Evolutionary conservation across 2,329 filamentous ascomycete genomes (phyloP), one percentile per base, ranked within the genome.

Genomic region (Orbilia quercus): DNA sequence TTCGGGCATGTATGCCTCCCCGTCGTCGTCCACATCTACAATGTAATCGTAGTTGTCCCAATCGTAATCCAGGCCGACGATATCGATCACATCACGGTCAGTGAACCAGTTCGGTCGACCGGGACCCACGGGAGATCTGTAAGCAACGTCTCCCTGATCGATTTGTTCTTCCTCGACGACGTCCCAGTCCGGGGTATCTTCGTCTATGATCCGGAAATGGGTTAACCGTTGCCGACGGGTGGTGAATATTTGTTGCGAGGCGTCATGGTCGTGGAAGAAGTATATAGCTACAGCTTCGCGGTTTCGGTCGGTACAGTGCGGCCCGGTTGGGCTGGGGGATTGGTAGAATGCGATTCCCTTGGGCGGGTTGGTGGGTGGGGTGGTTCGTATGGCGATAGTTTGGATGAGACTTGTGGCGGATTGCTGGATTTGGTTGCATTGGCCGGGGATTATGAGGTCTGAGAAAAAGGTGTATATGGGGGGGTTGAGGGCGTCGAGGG

Each of bases 271-370:
- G n/a, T n/a, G n/a, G n/a, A n/a, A n/a, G n/a, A n/a, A 51, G 12
- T 42, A 66, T 1, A 42, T 3, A 0, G 14, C 44, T 3, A 66
- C 11, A 20, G 38, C 48, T 11, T 34, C 20, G 2, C 55, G 9
- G 2, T 57, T 11, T 0, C 6, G 1, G 11, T 9, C 12, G 1
- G n/a, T 18, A 22, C 51, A 58, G 7, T 66, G 51, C 1, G 62
- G 51, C 5, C 42, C 51, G 1, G 2, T 1, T 0, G 25, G 40
- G 36, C 31, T 57, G 1, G 7, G 28, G 31, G 12, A 2, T 14
- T 18, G 20, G 14, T 50, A 66, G n/a, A 66, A 66, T 3, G 51
- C 62, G 2, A 66, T 50, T 9, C 28, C 62, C 12, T 23, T 42
- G 9, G 62, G 62, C 9, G 62, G 51, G 1, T 20, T 18, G 7